Conservation (phyloP, 2,329 filamentous ascomycete species). For the Colletotrichum theobromicola region DNA sequence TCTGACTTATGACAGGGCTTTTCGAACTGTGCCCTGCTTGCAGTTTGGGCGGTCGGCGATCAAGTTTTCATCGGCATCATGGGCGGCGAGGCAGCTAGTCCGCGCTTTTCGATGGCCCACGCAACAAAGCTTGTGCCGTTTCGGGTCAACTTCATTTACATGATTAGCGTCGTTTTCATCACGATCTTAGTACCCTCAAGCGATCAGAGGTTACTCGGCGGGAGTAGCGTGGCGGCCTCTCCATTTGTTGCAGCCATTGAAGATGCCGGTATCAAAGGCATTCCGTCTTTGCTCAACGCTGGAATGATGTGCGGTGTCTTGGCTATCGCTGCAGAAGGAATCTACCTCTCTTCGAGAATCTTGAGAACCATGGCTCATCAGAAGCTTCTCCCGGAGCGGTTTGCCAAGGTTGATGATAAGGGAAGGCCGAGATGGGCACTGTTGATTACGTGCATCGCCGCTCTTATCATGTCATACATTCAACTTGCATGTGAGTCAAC, state of each 20-base stretch:
- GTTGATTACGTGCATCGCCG: neutral
- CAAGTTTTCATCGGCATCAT: neutral
- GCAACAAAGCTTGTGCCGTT: neutral
- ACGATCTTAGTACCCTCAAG: neutral
- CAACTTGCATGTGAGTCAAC: neutral
- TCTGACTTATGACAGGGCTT: neutral
- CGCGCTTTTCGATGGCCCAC: neutral
- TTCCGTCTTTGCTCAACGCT: neutral
- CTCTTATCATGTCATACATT: neutral
- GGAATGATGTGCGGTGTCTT: neutral
- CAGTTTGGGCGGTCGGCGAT: neutral
- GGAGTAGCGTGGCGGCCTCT: neutral
- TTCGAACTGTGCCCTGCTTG: neutral
- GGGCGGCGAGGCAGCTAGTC: neutral
- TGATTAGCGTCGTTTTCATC: neutral
- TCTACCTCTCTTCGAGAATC: neutral
- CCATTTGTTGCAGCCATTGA: neutral
- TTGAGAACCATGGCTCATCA: neutral
- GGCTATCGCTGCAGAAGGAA: neutral
- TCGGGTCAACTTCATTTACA: neutral
- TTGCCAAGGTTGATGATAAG: neutral
- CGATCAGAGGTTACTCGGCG: neutral
- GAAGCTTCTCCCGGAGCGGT: neutral
- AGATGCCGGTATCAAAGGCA: neutral
- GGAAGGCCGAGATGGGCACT: neutral